Conservation (phyloP, 73 alveolate species). For the Strombidium stylifer region DNA sequence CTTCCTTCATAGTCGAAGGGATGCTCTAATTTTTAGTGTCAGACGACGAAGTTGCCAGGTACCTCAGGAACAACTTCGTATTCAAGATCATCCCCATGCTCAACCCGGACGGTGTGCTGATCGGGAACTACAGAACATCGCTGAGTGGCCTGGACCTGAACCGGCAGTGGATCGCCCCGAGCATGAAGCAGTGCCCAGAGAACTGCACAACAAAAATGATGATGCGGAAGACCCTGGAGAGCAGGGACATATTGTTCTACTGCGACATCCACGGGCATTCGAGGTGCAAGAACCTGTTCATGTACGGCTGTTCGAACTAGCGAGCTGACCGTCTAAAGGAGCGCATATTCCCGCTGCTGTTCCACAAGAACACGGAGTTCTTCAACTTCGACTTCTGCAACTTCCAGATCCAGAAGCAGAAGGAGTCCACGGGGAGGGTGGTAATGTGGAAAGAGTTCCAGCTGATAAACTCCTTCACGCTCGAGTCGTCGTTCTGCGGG, state of each 20-base stretch:
- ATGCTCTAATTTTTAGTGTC: constrained; percentile 68
- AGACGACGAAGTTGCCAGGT: constrained; percentile 62
- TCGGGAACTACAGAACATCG: constrained; percentile 94
- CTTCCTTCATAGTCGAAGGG: constrained; percentile 77
- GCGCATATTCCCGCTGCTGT: constrained; percentile 45
- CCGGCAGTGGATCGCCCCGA: constrained; percentile 91
- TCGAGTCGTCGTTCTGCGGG: constrained; percentile 56
- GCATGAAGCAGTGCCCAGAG: constrained; percentile 86
- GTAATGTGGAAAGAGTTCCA: constrained; percentile 50
- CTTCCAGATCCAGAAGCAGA: constrained; percentile 23
- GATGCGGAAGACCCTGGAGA: constrained; percentile 62
- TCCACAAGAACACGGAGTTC: constrained; percentile 17
- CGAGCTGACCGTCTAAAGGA: constrained; percentile 42
- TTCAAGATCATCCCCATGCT: constrained; percentile 92
- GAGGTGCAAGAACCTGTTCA: constrained; percentile 60
- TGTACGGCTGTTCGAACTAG: constrained; percentile 58
- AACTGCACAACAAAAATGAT: constrained; percentile 60
- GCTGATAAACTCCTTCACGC: constrained; percentile 27
- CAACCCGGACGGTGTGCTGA: constrained; percentile 97
- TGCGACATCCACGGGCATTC: constrained; percentile 87
- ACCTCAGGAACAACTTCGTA: constrained; percentile 76
- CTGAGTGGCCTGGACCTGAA: constrained; percentile 92
- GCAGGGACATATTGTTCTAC: constrained; percentile 68
- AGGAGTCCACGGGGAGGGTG: constrained; percentile 37
- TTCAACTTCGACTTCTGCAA: constrained; percentile 27